Base-by-base conservation (phyloP, 2,329 filamentous ascomycete species). In the Hypomyces perniciosus region DNA sequence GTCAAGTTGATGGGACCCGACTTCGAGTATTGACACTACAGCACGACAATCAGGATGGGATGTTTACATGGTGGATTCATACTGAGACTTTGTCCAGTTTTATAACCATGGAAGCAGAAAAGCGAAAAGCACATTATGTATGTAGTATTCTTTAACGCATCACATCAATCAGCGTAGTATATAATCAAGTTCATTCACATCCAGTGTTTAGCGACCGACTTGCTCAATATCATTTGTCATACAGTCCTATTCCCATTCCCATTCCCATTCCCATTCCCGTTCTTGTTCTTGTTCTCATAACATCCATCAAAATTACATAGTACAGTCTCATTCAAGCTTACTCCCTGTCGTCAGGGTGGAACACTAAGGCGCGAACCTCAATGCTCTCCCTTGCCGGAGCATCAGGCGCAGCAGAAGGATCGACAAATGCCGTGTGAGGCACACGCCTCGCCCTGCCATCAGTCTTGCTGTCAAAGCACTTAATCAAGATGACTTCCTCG, bases 381-480 rank as follows among this genome's bases (percentile, higher is more conserved):
- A 83, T 80, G 61, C 77, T 82, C 69, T 81, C 84, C 56, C 86
- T 72, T 1, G 76, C 65, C 9, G 76, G 70, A 20, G 67, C 64
- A 44, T 68, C 62, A 46, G 69, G 63, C 9, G 63, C 54, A 12
- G 70, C 66, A 8, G 42, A 45, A 7, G 71, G 66, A 61, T 80
- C 72, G 13, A 65, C 65, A 68, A 84, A 82, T 2, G 79, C 76
- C 5, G 72, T 72, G 57, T 83, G 79, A n/a, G 79, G 78, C 31
- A 78, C 72, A 4, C 77, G 62, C 8, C 77, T 68, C 5, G 78
- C 76, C 28, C 75, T 63, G 0, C 76, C 78, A 60, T 81, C 78
- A 27, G 68, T 68, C 69, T 80, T 78, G 28, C 70, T 78, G 62
- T 84, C 81, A 59, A 77, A 84, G 58, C 78, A 82, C 62, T 84